These are phyloP conservation scores for Candida andamanensis DNA, from an alignment of 805 yeast genomes.

Conservation along the genomic window DNA sequence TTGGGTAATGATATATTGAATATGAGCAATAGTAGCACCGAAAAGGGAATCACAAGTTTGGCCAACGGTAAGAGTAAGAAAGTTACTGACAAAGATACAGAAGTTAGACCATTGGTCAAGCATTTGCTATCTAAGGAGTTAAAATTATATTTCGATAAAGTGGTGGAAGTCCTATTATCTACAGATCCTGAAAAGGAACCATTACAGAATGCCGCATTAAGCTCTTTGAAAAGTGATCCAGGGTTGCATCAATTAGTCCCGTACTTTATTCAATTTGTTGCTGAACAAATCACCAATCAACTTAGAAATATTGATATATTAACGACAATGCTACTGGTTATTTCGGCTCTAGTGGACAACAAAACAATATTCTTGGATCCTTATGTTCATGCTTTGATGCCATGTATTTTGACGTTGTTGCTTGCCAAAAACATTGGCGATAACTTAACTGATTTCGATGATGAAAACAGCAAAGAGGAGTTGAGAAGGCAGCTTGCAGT, in stretches of 20 bases:
- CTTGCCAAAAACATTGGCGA: conserved; percentile 85
- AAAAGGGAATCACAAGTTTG: conserved; percentile 1
- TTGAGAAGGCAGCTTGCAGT: conserved; percentile 49
- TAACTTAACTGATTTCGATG: conserved; percentile 30
- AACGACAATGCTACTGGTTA: conserved; percentile 82
- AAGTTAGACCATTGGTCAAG: conserved; percentile 84
- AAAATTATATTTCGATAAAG: conserved; percentile 88
- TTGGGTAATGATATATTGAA: conserved; percentile 36
- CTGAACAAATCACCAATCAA: conserved; percentile 90
- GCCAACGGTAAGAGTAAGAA: conserved; percentile 10
- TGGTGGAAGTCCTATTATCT: conserved; percentile 68
- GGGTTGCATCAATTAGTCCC: conserved; percentile 97
- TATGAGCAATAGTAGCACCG: conserved; percentile 14
- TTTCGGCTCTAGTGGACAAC: conserved; percentile 78
- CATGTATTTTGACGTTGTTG: conserved; percentile 86
- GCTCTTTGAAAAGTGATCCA: conserved; percentile 83
- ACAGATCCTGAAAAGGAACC: conserved; percentile 51
- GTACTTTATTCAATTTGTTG: conserved; percentile 90
- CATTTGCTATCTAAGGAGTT: conserved; percentile 93
- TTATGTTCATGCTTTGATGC: conserved; percentile 93
- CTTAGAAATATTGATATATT: conserved; percentile 65
- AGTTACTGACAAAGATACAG: conserved; percentile 37
- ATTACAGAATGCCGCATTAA: conserved; percentile 73
- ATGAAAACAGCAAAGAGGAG: conserved; percentile 21
- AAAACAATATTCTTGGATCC: conserved; percentile 88